Evolutionary conservation across 2,329 filamentous ascomycete genomes (phyloP).

Genomic region (Xylogone sp.): DNA sequence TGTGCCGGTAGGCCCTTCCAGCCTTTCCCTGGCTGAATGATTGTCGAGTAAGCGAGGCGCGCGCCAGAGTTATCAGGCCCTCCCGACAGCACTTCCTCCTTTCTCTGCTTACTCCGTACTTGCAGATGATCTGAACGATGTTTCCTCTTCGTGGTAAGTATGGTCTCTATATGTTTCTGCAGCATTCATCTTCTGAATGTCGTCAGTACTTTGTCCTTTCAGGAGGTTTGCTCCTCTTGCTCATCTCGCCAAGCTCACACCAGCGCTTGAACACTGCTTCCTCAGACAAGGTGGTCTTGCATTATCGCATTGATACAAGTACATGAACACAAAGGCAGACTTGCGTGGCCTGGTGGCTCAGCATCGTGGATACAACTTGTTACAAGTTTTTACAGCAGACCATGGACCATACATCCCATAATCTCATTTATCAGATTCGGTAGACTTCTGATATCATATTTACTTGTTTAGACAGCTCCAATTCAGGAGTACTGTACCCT

Average conservation of each 20-base stretch:
- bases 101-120: not conserved
- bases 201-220: too few species aligned
- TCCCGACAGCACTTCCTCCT: not conserved
- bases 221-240: too few species aligned
- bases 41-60: not conserved
- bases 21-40: not conserved
- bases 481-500: too few species aligned
- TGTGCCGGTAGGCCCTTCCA: too few species aligned
- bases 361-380: not conserved
- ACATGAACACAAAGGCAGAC: not conserved
- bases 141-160: too few species aligned
- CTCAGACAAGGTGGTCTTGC: not conserved
- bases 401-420: not conserved
- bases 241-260: too few species aligned
- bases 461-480: too few species aligned
- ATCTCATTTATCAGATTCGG: not conserved
- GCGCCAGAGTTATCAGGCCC: not conserved
- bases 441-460: not conserved
- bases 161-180: too few species aligned
- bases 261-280: not conserved
- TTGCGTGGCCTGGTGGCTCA: not conserved
- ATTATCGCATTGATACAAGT: not conserved
- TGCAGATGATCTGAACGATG: too few species aligned
- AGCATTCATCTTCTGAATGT: too few species aligned
- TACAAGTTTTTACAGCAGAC: not conserved